Evolutionary conservation across 1,284 basidiomycete genomes (phyloP).

Genomic region (Earliella scabrosa): DNA sequence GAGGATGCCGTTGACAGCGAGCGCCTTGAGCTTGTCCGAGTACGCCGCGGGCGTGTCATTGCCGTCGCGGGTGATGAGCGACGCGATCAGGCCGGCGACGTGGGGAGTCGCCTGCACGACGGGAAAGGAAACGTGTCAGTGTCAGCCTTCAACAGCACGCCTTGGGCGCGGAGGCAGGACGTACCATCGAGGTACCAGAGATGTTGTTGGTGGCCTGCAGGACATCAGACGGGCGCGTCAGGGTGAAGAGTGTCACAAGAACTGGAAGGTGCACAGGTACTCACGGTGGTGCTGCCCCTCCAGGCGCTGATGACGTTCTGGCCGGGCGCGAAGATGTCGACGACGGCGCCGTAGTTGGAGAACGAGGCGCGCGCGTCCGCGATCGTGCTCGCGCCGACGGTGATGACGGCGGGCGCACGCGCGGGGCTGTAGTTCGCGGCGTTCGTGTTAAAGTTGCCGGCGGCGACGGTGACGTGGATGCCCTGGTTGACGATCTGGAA

Average conservation of each 20-base stretch:
- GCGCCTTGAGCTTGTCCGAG: conserved; percentile 20
- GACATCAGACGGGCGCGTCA: too few species aligned
- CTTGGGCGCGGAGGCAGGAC: not conserved
- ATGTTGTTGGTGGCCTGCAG: conserved; percentile 30
- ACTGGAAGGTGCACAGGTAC: not conserved
- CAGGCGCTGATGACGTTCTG: conserved; percentile 32
- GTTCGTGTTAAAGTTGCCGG: conserved; percentile 34
- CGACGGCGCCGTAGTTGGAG: conserved; percentile 40
- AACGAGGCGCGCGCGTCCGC: conserved; percentile 46
- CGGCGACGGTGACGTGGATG: conserved; percentile 35
- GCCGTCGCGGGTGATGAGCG: conserved; percentile 33
- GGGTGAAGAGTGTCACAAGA: not conserved
- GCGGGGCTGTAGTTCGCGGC: conserved; percentile 34
- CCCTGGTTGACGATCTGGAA: conserved; percentile 29
- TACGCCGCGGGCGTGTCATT: conserved; percentile 33
- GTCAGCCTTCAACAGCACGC: not conserved
- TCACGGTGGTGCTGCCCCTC: conserved; percentile 29
- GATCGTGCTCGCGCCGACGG: conserved; percentile 65
- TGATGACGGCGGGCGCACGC: conserved; percentile 48
- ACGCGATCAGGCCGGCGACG: conserved; percentile 38
- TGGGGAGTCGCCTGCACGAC: conserved; percentile 30
- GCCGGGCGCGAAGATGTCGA: conserved; percentile 41
- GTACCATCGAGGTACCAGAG: conserved; percentile 38
- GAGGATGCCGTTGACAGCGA: conserved; percentile 29
- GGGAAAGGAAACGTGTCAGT: not conserved